Conservation (phyloP, 306 rosid species). For the Citrullus colocynthis region DNA sequence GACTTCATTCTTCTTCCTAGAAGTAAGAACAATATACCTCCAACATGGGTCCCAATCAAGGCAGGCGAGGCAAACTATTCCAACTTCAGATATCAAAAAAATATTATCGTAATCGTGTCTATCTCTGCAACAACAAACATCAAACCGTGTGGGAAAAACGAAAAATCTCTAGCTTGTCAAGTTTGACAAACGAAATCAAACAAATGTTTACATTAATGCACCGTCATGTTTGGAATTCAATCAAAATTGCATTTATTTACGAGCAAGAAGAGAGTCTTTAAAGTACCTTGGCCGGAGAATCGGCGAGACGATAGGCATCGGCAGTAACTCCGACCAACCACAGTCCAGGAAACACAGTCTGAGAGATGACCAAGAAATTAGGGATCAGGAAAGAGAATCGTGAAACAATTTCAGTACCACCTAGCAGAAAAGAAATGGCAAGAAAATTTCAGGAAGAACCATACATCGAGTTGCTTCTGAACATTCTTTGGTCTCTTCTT, state of each 20-base stretch:
- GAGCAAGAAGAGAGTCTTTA: neutral
- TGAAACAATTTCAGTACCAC: neutral
- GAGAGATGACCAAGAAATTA: slow-evolving; percentile 9
- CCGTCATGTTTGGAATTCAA: neutral
- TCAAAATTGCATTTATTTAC: neutral
- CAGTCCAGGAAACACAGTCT: slow-evolving; percentile 75
- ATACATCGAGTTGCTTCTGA: slow-evolving; percentile 89
- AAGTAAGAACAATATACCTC: slow-evolving; percentile 37
- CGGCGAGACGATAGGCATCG: slow-evolving; percentile 47
- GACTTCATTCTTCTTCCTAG: slow-evolving; percentile 31
- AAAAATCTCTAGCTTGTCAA: neutral
- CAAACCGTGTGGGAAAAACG: neutral
- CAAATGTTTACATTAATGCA: neutral
- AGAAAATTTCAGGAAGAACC: neutral
- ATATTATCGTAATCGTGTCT: slow-evolving; percentile 12
- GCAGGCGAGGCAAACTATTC: slow-evolving; percentile 7
- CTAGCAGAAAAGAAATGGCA: neutral
- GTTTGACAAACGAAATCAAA: neutral
- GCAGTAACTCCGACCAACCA: slow-evolving; percentile 81
- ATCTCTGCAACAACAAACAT: slow-evolving; percentile 37
- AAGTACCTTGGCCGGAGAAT: slow-evolving; percentile 58
- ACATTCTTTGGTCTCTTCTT: slow-evolving; percentile 74
- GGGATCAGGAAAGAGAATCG: neutral
- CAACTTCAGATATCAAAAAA: neutral
- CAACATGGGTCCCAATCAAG: slow-evolving; percentile 18